A percentile compares a stretch with the other conserved stretches of the same genome.
Conservation (phyloP, 108 stramenopile genomes). For the Skeletonema grethae region DNA sequence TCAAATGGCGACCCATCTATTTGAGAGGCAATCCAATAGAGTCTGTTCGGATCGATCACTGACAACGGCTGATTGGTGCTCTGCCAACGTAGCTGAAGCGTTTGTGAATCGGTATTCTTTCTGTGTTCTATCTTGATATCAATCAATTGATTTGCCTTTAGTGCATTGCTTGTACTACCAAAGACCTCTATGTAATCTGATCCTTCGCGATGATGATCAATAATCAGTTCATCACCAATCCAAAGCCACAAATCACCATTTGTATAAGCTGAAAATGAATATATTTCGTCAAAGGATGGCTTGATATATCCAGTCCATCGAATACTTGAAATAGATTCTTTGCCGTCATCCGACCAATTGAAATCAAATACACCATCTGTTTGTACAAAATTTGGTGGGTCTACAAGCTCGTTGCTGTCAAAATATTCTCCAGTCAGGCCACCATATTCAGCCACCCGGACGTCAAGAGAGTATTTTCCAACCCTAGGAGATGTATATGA, state of each 20-base stretch:
- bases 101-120: slow-evolving; percentile 61
- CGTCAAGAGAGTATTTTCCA: slow-evolving; percentile 61
- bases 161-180: slow-evolving; percentile 14
- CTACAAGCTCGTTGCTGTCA: slow-evolving; percentile 78
- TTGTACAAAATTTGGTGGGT: slow-evolving; percentile 37
- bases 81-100: slow-evolving; percentile 57
- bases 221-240: slow-evolving; percentile 71
- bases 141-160: slow-evolving; percentile 32
- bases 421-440: slow-evolving; percentile 85
- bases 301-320: slow-evolving; percentile 46
- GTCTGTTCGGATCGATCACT: slow-evolving; percentile 51
- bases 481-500: slow-evolving; percentile 59
- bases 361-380: slow-evolving; percentile 49
- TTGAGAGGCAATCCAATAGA: slow-evolving; percentile 47
- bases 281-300: slow-evolving; percentile 25
- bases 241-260: slow-evolving; percentile 79
- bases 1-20: slow-evolving; percentile 57
- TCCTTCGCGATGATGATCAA: slow-evolving; percentile 62
- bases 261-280: slow-evolving; percentile 46
- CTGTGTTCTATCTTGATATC: slow-evolving; percentile 65
- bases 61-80: slow-evolving; percentile 57
- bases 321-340: slow-evolving; percentile 38
- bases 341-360: slow-evolving; percentile 28
- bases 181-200: slow-evolving; percentile 14
- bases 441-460: slow-evolving; percentile 44